Conservation (phyloP, 2,329 filamentous ascomycete genomes). For the Alternaria triticimaculans region DNA sequence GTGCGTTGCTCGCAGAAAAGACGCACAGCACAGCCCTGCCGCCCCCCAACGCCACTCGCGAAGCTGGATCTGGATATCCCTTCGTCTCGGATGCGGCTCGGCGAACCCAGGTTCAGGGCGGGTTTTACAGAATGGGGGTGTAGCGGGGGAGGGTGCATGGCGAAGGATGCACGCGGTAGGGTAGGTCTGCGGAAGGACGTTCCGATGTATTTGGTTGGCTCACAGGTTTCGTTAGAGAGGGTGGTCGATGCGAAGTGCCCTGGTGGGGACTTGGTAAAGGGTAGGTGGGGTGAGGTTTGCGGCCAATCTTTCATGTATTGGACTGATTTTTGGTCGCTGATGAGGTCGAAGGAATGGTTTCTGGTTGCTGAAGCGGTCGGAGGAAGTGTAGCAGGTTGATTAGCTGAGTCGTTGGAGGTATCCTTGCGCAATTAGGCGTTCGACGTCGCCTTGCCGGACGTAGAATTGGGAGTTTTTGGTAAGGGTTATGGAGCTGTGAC, state of each 20-base stretch:
- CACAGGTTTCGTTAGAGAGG: no score
- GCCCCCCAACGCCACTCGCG: neutral
- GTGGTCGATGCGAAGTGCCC: no score
- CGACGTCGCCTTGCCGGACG: slow-evolving; percentile 93
- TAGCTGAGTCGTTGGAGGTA: slow-evolving; percentile 90
- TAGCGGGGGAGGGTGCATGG: neutral
- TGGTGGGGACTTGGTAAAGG: neutral
- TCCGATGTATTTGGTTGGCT: neutral
- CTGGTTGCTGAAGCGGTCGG: no score
- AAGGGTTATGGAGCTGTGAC: slow-evolving; percentile 81
- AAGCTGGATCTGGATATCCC: slow-evolving; percentile 4
- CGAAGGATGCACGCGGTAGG: neutral
- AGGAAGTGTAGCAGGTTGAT: slow-evolving; percentile 39
- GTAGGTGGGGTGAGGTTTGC: neutral
- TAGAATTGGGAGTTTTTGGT: slow-evolving; percentile 99
- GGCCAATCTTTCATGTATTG: neutral
- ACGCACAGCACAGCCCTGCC: neutral
- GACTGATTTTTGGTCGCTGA: neutral
- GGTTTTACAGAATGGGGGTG: neutral
- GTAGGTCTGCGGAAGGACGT: neutral
- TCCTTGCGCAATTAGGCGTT: slow-evolving; percentile 90
- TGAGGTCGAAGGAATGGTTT: neutral
- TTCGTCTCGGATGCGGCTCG: neutral
- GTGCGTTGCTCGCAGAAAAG: neutral
- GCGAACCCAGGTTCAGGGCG: slow-evolving; percentile 1